Conservation (phyloP, 352 stramenopile species). For the Globisporangium okanoganense region DNA sequence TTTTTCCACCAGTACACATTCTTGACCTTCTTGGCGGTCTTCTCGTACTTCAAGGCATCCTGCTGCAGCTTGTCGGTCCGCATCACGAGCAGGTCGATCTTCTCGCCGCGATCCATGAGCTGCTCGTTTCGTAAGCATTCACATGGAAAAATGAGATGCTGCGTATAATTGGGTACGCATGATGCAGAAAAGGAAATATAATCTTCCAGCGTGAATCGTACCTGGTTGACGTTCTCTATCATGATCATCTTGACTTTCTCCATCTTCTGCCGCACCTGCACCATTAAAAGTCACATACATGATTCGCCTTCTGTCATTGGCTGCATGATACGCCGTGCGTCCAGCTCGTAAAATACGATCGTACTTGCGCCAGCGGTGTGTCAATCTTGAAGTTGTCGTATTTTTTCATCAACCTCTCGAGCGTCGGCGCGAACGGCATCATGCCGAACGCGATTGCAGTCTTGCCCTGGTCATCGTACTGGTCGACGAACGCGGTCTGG, state of each 20-base stretch:
- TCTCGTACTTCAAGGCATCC: slow-evolving; percentile 96
- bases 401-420: slow-evolving; percentile 74
- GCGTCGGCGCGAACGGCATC: slow-evolving; percentile 49
- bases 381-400: slow-evolving; percentile 83
- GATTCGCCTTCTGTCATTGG: too few species aligned
- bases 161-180: background rate
- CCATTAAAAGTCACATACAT: background rate
- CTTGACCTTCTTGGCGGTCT: slow-evolving; percentile 90
- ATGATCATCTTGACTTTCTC: slow-evolving; percentile 98
- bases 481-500: slow-evolving; percentile 55
- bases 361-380: slow-evolving; percentile 65
- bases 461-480: slow-evolving; percentile 62
- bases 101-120: slow-evolving; percentile 97
- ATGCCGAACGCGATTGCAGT: slow-evolving; percentile 72
- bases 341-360: background rate
- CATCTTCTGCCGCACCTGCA: slow-evolving; percentile 92
- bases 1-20: slow-evolving; percentile 89
- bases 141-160: background rate
- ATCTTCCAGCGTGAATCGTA: slow-evolving; percentile 11
- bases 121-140: slow-evolving; percentile 57
- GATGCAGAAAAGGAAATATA: background rate
- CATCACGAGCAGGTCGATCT: slow-evolving; percentile 92
- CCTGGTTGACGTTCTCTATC: slow-evolving; percentile 97
- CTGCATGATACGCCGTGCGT: background rate
- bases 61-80: slow-evolving; percentile 93